Percentiles rank a stretch among this genome's conserved stretches.
These are phyloP conservation scores for Artemisia tridentata DNA, from an alignment of 129 eudicot genomes.

Conservation along the genomic window DNA sequence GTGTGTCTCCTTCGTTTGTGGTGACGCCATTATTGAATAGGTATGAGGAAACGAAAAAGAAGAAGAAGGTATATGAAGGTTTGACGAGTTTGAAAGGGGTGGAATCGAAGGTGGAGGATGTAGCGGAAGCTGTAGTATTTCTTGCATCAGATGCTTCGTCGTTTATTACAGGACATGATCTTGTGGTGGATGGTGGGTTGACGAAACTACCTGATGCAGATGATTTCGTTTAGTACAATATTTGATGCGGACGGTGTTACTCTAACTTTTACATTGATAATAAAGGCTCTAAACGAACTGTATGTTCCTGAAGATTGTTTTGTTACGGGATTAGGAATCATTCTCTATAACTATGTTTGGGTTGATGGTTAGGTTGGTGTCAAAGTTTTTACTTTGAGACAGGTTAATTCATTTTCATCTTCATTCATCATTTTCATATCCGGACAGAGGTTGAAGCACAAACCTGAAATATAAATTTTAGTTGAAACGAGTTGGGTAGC, in stretches of 20 bases:
- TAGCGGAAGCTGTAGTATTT: constrained; percentile 35
- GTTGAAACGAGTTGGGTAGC: no score
- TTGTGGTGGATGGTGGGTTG: constrained; percentile 36
- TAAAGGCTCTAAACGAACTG: no score
- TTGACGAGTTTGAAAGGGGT: constrained; percentile 29
- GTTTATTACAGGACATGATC: constrained; percentile 33
- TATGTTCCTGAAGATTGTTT: no score
- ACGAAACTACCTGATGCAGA: constrained; percentile 29
- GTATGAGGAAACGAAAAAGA: constrained; percentile 19
- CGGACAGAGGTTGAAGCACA: no score
- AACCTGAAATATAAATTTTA: no score
- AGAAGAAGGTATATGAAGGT: constrained; percentile 18
- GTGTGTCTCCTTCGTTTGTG: constrained; percentile 36
- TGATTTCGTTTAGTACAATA: constrained; percentile 12
- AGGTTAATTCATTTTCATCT: no score
- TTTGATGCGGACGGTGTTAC: neutral
- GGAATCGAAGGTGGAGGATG: constrained; percentile 10
- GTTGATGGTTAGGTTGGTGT: no score
- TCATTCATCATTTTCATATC: no score
- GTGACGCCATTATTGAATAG: constrained; percentile 24
- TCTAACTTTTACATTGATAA: no score
- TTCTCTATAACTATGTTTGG: no score
- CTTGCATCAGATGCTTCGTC: constrained; percentile 27
- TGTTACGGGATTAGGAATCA: no score
- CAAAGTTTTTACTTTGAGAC: no score